Conservation (phyloP, 2,329 filamentous ascomycete species). For the Xylaria sp. region DNA sequence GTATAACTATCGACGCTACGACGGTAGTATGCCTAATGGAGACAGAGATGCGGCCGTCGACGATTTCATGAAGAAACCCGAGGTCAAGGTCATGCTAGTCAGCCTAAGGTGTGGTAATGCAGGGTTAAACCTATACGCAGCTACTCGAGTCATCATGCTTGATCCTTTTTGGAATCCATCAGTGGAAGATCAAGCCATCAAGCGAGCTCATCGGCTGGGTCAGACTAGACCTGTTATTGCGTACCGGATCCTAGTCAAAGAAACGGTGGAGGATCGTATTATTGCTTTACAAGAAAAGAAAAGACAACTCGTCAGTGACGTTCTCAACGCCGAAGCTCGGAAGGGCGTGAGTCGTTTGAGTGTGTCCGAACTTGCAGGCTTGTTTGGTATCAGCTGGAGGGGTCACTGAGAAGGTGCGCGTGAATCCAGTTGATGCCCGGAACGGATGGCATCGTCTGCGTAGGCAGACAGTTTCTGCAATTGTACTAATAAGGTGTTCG, state of each 20-base stretch:
- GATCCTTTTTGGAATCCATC: constrained; percentile 85
- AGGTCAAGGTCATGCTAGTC: constrained; percentile 69
- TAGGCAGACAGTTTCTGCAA: neutral
- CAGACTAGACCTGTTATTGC: constrained; percentile 73
- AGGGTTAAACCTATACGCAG: constrained; percentile 76
- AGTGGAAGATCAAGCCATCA: constrained; percentile 80
- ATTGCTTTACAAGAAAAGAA: constrained; percentile 76
- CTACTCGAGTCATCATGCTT: constrained; percentile 77
- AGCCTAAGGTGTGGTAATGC: constrained; percentile 81
- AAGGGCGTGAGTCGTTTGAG: constrained; percentile 30
- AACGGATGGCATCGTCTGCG: neutral
- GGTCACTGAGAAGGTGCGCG: neutral
- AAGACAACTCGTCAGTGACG: constrained; percentile 64
- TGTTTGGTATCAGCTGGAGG: constrained; percentile 37
- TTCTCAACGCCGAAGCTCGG: constrained; percentile 39
- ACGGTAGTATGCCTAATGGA: constrained; percentile 46
- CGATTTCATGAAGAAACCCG: constrained; percentile 44
- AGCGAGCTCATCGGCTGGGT: constrained; percentile 81
- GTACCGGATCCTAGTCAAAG: constrained; percentile 72
- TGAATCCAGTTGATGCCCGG: neutral
- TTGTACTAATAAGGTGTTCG: constrained; percentile 25
- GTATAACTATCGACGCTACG: constrained; percentile 48
- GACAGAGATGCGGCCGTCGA: constrained; percentile 45
- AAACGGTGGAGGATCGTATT: constrained; percentile 80
- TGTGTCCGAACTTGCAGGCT: constrained; percentile 30